These are phyloP conservation scores for Podospora conica DNA, from an alignment of 495 filamentous ascomycete species.

Conservation along the genomic window DNA sequence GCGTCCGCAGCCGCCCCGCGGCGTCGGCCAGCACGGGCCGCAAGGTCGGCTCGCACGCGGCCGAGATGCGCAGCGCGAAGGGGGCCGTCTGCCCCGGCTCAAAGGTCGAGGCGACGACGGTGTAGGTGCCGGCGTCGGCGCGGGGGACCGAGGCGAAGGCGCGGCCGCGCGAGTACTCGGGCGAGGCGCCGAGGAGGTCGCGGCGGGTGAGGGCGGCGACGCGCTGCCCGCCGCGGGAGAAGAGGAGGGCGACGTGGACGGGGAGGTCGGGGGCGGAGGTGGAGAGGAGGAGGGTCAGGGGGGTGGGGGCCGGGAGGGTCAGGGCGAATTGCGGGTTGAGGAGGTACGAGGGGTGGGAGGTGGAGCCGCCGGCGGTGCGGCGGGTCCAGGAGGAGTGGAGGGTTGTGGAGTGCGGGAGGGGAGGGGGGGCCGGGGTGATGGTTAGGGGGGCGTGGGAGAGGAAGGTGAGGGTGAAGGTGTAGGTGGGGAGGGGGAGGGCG, in stretches of 20 bases:
- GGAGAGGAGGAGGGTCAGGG: conserved; percentile 66
- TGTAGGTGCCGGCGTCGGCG: conserved; percentile 68
- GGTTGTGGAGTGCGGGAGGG: conserved; percentile 50
- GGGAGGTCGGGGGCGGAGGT: conserved; percentile 52
- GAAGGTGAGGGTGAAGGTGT: conserved; percentile 78
- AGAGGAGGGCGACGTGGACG: conserved; percentile 78
- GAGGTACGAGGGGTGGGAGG: conserved; percentile 65
- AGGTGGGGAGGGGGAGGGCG: conserved; percentile 58
- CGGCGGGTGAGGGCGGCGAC: conserved; percentile 60
- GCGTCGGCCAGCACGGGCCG: conserved; percentile 55
- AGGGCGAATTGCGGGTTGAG: conserved; percentile 82
- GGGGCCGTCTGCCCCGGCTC: conserved; percentile 65
- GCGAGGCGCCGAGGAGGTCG: conserved; percentile 72
- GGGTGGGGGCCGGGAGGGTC: conserved; percentile 46
- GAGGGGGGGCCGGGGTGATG: conserved; percentile 54
- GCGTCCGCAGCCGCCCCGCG: conserved; percentile 58
- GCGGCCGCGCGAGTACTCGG: conserved; percentile 77
- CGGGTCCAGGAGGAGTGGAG: conserved; percentile 63
- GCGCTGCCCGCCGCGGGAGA: conserved; percentile 59
- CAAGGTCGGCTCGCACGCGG: conserved; percentile 48
- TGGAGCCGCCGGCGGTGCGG: conserved; percentile 77
- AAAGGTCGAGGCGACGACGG: conserved; percentile 82
- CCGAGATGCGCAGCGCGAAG: conserved; percentile 69
- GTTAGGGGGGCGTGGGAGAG: conserved; percentile 58
- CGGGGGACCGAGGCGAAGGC: conserved; percentile 55